Evolutionary conservation across 257 asterid genomes (phyloP).

Genomic region (Agastache rugosa): DNA sequence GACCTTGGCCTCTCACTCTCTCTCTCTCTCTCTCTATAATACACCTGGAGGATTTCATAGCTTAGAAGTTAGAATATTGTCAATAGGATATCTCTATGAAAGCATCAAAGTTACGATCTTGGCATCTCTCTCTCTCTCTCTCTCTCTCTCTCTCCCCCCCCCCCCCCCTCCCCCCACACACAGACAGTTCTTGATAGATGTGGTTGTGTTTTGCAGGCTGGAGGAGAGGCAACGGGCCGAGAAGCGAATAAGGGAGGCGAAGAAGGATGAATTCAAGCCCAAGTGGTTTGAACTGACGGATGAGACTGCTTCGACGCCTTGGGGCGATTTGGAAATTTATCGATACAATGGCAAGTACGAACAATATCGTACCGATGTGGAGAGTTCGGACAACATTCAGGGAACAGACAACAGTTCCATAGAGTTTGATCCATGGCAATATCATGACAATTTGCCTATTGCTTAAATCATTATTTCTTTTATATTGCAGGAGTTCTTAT

Average conservation of each 20-base stretch:
- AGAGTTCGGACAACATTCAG: slow-evolving; percentile 52
- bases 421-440: slow-evolving; percentile 96
- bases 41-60: background rate
- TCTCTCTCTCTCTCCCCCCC: background rate
- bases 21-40: background rate
- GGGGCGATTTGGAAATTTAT: slow-evolving; percentile 94
- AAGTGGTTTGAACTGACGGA: slow-evolving; percentile 86
- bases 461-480: background rate
- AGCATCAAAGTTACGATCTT: background rate
- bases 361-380: slow-evolving; percentile 63
- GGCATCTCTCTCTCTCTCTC: background rate
- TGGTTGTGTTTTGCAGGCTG: slow-evolving; percentile 51
- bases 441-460: slow-evolving; percentile 36
- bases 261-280: slow-evolving; percentile 70
- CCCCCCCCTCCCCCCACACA: no score
- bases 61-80: background rate
- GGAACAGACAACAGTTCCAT: slow-evolving; percentile 48
- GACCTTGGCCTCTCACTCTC: slow-evolving; percentile 23
- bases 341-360: slow-evolving; percentile 72
- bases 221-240: slow-evolving; percentile 98
- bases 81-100: background rate
- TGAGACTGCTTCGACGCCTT: slow-evolving; percentile 80
- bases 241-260: slow-evolving; percentile 79
- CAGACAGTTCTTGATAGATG: background rate
- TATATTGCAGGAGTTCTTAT: background rate